phyloP scores from a whole-genome alignment of 768 basidiomycete species.

The Russula earlei region DNA sequence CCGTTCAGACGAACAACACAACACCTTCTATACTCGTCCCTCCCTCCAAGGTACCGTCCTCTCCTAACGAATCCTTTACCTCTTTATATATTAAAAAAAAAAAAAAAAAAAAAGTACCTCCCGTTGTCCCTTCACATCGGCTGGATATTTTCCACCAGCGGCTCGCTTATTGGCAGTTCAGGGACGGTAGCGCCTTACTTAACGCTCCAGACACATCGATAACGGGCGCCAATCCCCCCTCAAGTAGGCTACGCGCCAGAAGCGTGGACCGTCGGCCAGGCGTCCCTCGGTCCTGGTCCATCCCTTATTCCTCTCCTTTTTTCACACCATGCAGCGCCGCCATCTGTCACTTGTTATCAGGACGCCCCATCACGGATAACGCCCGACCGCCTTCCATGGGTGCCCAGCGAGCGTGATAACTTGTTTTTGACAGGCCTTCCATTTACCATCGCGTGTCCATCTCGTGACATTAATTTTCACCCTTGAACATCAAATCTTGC shows the following conservation, averaged over 20 bases:
- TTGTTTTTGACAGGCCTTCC: conserved; percentile 9
- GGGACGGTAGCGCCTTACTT: conserved; percentile 9
- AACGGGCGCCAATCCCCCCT: conserved; percentile 4
- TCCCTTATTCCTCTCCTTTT: conserved; percentile 9
- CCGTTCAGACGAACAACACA: conserved; percentile 15
- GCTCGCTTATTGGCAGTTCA: conserved; percentile 4
- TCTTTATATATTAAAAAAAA: not conserved
- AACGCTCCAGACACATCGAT: conserved; percentile 13
- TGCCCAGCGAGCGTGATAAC: not conserved
- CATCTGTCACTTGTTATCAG: conserved; percentile 47
- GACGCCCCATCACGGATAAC: conserved; percentile 16
- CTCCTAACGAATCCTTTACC: not conserved
- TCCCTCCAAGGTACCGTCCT: not conserved
- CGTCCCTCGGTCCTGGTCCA: conserved; percentile 13
- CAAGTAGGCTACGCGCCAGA: not conserved
- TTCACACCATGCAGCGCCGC: conserved; percentile 21
- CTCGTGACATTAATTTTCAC: conserved; percentile 1
- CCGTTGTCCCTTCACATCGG: not conserved
- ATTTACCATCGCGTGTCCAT: not conserved
- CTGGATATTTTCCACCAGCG: not conserved
- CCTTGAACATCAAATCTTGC: not conserved
- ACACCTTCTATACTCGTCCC: conserved; percentile 6
- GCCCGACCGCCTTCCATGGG: conserved; percentile 1
- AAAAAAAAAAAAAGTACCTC: not conserved
- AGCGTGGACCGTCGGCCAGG: conserved; percentile 1